Conservation (phyloP, 2,329 filamentous ascomycete species). For the Talaromyces sp. region DNA sequence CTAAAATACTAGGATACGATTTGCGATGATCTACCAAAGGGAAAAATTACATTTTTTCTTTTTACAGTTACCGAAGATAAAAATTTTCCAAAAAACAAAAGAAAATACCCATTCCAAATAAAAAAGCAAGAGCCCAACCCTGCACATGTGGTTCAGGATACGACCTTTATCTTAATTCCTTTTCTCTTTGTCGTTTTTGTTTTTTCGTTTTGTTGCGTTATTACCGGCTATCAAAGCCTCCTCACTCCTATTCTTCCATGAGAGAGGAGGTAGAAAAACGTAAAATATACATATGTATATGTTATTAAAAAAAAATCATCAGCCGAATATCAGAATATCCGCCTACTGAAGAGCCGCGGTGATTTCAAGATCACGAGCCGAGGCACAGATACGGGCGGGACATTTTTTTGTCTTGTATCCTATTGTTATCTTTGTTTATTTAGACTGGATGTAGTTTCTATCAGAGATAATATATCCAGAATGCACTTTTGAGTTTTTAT, state of each 20-base stretch:
- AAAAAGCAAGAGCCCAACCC: background rate
- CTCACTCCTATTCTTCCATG: slow-evolving; percentile 34
- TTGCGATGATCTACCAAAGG: background rate
- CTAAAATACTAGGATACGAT: background rate
- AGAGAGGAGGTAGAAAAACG: slow-evolving; percentile 39
- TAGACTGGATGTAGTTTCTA: background rate
- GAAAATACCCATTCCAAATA: background rate
- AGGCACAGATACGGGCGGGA: slow-evolving; percentile 66
- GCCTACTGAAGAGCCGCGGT: slow-evolving; percentile 62
- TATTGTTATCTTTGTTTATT: background rate
- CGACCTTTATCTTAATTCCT: background rate
- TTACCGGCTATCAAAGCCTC: slow-evolving; percentile 42
- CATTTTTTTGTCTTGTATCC: slow-evolving; percentile 29
- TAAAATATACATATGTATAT: slow-evolving; percentile 21
- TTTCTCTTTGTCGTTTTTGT: background rate
- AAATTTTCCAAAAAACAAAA: slow-evolving; percentile 1
- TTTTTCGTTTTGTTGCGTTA: background rate
- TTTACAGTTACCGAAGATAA: background rate
- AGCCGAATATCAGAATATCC: slow-evolving; percentile 31
- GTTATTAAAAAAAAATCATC: slow-evolving; percentile 16
- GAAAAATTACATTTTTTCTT: background rate
- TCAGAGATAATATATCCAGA: background rate
- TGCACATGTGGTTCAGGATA: background rate
- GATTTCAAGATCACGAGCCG: slow-evolving; percentile 49
- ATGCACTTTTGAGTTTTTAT: background rate